Evolutionary conservation across 345 rosid genomes (phyloP).

Genomic region (Boechera stricta): DNA sequence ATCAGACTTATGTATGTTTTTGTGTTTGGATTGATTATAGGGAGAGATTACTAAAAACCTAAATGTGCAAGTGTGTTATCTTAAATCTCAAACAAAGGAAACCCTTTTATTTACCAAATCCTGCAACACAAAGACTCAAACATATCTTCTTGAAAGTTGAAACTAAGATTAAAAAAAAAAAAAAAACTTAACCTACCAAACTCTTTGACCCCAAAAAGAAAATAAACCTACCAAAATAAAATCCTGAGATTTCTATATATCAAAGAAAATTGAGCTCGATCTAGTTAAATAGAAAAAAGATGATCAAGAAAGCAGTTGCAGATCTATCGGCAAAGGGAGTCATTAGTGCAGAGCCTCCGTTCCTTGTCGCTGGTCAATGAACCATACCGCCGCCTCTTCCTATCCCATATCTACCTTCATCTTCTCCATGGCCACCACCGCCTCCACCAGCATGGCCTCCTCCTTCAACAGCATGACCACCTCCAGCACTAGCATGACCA

Average conservation of each 20-base stretch:
- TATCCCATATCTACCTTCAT: slow-evolving; percentile 20
- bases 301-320: slow-evolving; percentile 1
- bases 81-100: slow-evolving; percentile 16
- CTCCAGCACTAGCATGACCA: not conserved
- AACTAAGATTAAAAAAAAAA: not conserved
- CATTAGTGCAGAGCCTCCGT: slow-evolving; percentile 5
- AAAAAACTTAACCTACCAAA: not conserved
- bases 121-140: not conserved
- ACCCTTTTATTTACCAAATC: not conserved
- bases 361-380: slow-evolving; percentile 33
- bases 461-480: not conserved
- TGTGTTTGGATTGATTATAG: not conserved
- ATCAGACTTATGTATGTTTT: not conserved
- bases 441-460: not conserved
- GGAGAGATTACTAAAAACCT: not conserved
- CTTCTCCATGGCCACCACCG: slow-evolving; percentile 11
- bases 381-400: slow-evolving; percentile 37
- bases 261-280: not conserved
- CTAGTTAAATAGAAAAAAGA: slow-evolving; percentile 11
- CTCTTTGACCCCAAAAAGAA: not conserved
- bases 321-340: slow-evolving; percentile 9
- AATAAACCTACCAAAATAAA: not conserved
- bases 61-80: not conserved
- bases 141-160: not conserved
- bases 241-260: not conserved